These are phyloP conservation scores for Solanum aculeatissimum DNA, from an alignment of 305 asterid species.

Conservation along the genomic window DNA sequence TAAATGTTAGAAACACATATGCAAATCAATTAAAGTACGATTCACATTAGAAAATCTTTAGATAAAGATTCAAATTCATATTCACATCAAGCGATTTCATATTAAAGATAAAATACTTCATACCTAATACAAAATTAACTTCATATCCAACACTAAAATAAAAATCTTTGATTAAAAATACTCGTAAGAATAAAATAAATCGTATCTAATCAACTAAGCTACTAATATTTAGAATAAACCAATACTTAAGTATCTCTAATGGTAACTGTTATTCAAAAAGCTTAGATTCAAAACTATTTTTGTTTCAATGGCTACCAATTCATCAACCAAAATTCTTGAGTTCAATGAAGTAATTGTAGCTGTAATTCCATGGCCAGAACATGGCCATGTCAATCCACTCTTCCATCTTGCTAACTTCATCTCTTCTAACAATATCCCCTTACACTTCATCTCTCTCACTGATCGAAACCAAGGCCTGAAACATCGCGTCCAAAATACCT, in stretches of 20 bases:
- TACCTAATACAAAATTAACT: no score
- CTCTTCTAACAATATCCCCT: not conserved
- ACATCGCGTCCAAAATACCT: not conserved
- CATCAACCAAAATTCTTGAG: not conserved
- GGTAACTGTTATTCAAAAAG: not conserved
- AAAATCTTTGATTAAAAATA: no score
- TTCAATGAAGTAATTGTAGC: not conserved
- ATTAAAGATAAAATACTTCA: not conserved
- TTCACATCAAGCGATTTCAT: no score
- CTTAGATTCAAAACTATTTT: not conserved
- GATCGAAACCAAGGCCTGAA: not conserved
- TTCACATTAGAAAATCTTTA: not conserved
- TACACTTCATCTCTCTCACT: not conserved
- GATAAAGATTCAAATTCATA: no score
- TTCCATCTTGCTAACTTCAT: not conserved
- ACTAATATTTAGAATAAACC: accelerated
- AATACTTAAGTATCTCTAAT: not conserved
- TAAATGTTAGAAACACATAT: not conserved
- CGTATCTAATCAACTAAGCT: accelerated
- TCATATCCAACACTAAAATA: no score
- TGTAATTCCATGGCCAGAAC: not conserved
- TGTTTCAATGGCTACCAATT: not conserved
- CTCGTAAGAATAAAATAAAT: no score
- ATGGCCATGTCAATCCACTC: not conserved
- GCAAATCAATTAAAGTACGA: not conserved